These are phyloP conservation scores for Pseudomonodictys pantanalensis DNA, from an alignment of 495 filamentous ascomycete genomes.

Conservation along the genomic window DNA sequence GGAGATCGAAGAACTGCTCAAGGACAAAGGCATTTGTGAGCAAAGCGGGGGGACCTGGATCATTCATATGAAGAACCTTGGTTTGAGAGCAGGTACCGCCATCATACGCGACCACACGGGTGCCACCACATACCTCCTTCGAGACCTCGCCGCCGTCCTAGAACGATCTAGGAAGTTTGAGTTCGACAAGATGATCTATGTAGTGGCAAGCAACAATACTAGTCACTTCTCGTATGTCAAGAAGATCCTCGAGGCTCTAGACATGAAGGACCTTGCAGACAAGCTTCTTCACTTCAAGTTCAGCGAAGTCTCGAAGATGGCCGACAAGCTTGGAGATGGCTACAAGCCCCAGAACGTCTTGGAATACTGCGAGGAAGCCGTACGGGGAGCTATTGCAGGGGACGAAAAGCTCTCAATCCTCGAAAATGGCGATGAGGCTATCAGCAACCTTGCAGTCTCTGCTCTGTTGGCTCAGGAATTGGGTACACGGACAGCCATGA, in stretches of 20 bases:
- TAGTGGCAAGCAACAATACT: constrained; percentile 60
- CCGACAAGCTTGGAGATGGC: constrained; percentile 39
- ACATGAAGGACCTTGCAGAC: constrained; percentile 49
- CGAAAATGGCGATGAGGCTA: constrained; percentile 52
- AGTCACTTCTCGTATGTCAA: constrained; percentile 62
- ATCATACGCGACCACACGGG: constrained; percentile 61
- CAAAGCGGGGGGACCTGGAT: constrained; percentile 15
- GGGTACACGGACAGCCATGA: constrained; percentile 63
- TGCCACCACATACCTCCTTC: constrained; percentile 62
- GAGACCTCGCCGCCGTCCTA: constrained; percentile 63
- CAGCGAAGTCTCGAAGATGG: constrained; percentile 48
- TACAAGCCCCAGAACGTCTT: constrained; percentile 50
- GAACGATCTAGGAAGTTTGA: constrained; percentile 58
- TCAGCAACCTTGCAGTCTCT: constrained; percentile 56
- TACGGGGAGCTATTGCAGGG: constrained; percentile 66
- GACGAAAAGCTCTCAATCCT: constrained; percentile 59
- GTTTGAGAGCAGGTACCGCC: constrained; percentile 56
- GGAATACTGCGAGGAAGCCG: constrained; percentile 58
- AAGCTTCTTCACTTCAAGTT: constrained; percentile 64
- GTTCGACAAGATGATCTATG: constrained; percentile 71
- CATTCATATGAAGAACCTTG: constrained; percentile 29
- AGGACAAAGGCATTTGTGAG: constrained; percentile 23
- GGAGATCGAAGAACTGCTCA: constrained; percentile 50
- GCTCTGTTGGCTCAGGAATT: constrained; percentile 67
- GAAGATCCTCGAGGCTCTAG: constrained; percentile 62